These are phyloP conservation scores for Coniochaeta sp. DNA, from an alignment of 2,329 filamentous ascomycete genomes.

Conservation along the genomic window DNA sequence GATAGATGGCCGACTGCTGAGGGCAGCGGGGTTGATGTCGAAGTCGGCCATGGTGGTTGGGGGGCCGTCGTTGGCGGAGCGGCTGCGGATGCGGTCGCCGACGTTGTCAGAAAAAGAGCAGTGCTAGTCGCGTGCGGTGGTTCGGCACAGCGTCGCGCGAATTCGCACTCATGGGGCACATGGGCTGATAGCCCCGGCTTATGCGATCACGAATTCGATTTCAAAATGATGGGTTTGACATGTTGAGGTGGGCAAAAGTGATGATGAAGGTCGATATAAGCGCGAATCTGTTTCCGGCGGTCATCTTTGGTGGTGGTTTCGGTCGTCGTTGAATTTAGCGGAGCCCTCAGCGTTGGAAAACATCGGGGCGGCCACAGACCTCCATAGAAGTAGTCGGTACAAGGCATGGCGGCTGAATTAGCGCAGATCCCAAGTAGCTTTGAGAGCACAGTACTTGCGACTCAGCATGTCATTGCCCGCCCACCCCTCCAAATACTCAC, in stretches of 20 bases:
- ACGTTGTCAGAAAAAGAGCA: constrained; percentile 11
- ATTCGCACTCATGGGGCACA: constrained; percentile 33
- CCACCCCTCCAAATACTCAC: not conserved
- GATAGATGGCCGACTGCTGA: constrained; percentile 56
- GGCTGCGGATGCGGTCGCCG: constrained; percentile 6
- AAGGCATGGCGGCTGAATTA: not conserved
- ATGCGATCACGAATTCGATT: constrained; percentile 33
- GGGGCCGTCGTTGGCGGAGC: constrained; percentile 9
- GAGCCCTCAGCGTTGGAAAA: constrained; percentile 11
- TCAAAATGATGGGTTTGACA: constrained; percentile 37
- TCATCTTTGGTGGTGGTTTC: constrained; percentile 15
- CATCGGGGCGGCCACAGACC: not conserved
- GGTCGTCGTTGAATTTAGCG: constrained; percentile 25
- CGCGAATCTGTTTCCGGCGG: constrained; percentile 10
- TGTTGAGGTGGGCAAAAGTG: constrained; percentile 25
- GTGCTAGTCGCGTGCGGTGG: constrained; percentile 37
- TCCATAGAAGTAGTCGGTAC: not conserved
- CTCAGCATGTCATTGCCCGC: not conserved
- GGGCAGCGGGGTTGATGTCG: constrained; percentile 62
- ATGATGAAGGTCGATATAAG: constrained; percentile 27
- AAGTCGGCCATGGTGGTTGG: constrained; percentile 19
- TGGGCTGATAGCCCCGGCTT: constrained; percentile 23
- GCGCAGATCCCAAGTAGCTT: not conserved
- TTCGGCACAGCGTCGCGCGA: constrained; percentile 36
- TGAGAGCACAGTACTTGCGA: not conserved